Evolutionary conservation across 345 rosid species (phyloP), one percentile per base, ranked within the genome.

Genomic region (Luvunga scandens): DNA sequence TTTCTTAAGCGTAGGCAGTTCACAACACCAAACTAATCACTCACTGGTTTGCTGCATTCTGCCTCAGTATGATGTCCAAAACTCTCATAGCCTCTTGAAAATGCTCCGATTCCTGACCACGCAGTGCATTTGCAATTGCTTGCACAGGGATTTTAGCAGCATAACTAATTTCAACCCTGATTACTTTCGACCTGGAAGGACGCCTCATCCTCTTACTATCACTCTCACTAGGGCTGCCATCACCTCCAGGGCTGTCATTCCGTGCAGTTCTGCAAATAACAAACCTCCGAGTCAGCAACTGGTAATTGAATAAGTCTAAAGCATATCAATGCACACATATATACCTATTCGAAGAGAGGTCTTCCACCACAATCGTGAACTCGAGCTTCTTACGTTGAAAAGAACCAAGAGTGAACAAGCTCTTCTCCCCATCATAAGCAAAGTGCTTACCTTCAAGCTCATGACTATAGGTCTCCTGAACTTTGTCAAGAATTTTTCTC

Each of bases 401-500:
- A 28, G 83, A 48, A n/a, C 82, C 82, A 36, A 78, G 59, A 1
- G 82, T 78, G 60, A 73, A 80, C 71, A 84, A 67, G 13, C 66
- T 78, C 71, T 81, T 84, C 74, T 81, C 82, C 10, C 86, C 84
- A 71, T 84, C 86, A 24, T 84, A 84, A 28, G 86, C 86, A n/a
- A 84, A 75, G 10, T 33, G 19, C 36, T 84, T 84, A 21, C 82
- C 82, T 22, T 50, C 71, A 21, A 84, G 66, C n/a, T 81, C 84
- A 22, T 81, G 22, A 9, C 65, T 56, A 71, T 84, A 84, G 1
- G 81, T 83, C 27, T 74, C 74, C 28, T 80, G 75, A 36, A 80
- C 79, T 39, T 66, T 75, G 13, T 78, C 81, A 2, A 83, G 66
- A 19, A 83, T 42, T 59, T 57, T 77, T 78, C 83, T 78, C 19